A percentile compares a stretch with the other conserved stretches of the same genome.
Conservation (phyloP, 495 filamentous ascomycete genomes). For the Aspergillus kassunensis region DNA sequence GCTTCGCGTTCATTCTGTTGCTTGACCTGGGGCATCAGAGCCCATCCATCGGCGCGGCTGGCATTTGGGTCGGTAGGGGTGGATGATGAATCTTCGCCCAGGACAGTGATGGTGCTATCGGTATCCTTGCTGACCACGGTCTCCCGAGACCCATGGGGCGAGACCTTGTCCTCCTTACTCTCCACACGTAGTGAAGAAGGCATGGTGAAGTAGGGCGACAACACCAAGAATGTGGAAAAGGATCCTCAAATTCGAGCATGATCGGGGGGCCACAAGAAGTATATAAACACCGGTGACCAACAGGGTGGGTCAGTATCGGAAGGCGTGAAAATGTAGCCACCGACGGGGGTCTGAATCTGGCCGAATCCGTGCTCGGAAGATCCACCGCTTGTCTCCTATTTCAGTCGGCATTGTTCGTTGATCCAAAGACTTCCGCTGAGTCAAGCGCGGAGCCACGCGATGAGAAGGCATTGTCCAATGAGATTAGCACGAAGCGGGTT, state of each 20-base stretch:
- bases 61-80: background rate
- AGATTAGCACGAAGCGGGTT: no score
- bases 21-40: slow-evolving; percentile 9
- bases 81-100: background rate
- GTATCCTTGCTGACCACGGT: slow-evolving; percentile 1
- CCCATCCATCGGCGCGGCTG: slow-evolving; percentile 6
- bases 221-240: background rate
- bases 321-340: background rate
- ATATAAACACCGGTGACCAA: slow-evolving; percentile 4
- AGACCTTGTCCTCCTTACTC: background rate
- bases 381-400: slow-evolving; percentile 5
- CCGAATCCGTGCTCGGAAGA: background rate
- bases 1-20: slow-evolving; percentile 12
- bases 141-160: slow-evolving; percentile 3
- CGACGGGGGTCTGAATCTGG: background rate
- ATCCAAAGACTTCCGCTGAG: background rate
- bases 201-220: background rate
- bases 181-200: background rate
- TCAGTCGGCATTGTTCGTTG: background rate
- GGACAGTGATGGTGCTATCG: slow-evolving; percentile 2
- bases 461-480: no score
- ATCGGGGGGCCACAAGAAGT: background rate
- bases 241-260: background rate
- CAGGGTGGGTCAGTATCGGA: no score
- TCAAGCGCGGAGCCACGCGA: slow-evolving; percentile 6